Evolutionary conservation across 1,284 basidiomycete species (phyloP), one percentile per base, ranked within the genome.

Genomic region (Ustilago loliicola): DNA sequence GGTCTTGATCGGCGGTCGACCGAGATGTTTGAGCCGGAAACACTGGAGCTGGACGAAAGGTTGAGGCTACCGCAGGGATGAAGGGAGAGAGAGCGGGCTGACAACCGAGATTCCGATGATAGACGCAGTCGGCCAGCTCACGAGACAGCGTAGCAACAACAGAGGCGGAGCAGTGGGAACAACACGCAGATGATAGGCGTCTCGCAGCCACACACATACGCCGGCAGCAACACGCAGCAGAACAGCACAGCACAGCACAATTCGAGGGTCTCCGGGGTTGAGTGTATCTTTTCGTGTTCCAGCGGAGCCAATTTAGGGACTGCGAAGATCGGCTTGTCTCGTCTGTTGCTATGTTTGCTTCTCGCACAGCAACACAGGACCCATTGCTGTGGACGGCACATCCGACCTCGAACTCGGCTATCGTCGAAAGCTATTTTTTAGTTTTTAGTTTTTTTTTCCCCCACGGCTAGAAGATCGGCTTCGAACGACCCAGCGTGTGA

Each of bases 1-100:
- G 63, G 59, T 53, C 36, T 66, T 61, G 63, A 61, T 71, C 68
- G 68, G 59, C 62, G 68, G 62, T 38, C 58, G 48, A 34, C 68
- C 68, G 62, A 70, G 55, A 40, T 6, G 32, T 11, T n/a, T n/a
- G n/a, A n/a, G n/a, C n/a, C n/a, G n/a, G n/a, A n/a, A n/a, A n/a
- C 5, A 34, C 5, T 34, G 11, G 32, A 54, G n/a, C n/a, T 36
- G 27, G 38, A 9, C 17, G 54, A n/a, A 5, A 23, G 34, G 10
- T 9, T 30, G 45, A 23, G 23, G 45, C 45, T 6, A 3, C 45
- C 8, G 23, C n/a, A 48, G 10, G 15, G 11, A 48, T 7, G 23
- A 1, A 1, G n/a, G 23, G 21, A 23, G n/a, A 48, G 45, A 4
- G 6, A 50, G n/a, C 25, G 23, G 48, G 19, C 19, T n/a, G 19